A percentile compares a stretch with the other conserved stretches of the same genome.
These are phyloP conservation scores for Cynanchum wilfordii DNA, from an alignment of 257 asterid genomes.

Conservation along the genomic window DNA sequence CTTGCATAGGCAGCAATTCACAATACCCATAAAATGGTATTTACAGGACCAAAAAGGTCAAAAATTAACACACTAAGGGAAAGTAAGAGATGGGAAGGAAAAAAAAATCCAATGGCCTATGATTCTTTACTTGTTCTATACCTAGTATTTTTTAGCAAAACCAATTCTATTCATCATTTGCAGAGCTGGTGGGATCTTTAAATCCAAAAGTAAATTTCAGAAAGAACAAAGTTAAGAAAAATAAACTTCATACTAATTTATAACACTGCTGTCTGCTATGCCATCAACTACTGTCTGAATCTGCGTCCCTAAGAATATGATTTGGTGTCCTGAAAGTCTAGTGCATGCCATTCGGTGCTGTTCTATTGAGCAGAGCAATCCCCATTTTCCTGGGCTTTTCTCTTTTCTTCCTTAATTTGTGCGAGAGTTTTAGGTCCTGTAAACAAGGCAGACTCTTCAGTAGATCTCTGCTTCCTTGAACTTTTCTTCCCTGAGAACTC, in stretches of 20 bases:
- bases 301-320: constrained; percentile 18
- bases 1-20: not conserved
- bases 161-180: not conserved
- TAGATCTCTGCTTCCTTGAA: constrained; percentile 19
- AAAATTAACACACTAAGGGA: not conserved
- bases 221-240: not conserved
- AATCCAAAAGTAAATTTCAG: not conserved
- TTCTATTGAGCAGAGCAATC: not conserved
- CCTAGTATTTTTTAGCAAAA: not conserved
- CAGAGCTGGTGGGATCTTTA: not conserved
- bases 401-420: constrained; percentile 37
- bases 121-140: not conserved
- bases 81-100: not conserved
- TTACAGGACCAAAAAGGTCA: not conserved
- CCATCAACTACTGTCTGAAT: constrained; percentile 8
- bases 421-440: constrained; percentile 35
- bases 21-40: not conserved
- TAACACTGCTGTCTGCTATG: not conserved
- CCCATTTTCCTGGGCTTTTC: constrained; percentile 12
- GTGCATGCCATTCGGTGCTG: constrained; percentile 14
- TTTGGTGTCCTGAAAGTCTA: not conserved
- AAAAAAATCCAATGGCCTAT: not conserved
- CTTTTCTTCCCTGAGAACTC: constrained; percentile 17
- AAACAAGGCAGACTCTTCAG: constrained; percentile 18
- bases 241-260: not conserved